phyloP scores from a whole-genome alignment of 192 early-diverging fungal genomes.

The Coemansia reversa region DNA sequence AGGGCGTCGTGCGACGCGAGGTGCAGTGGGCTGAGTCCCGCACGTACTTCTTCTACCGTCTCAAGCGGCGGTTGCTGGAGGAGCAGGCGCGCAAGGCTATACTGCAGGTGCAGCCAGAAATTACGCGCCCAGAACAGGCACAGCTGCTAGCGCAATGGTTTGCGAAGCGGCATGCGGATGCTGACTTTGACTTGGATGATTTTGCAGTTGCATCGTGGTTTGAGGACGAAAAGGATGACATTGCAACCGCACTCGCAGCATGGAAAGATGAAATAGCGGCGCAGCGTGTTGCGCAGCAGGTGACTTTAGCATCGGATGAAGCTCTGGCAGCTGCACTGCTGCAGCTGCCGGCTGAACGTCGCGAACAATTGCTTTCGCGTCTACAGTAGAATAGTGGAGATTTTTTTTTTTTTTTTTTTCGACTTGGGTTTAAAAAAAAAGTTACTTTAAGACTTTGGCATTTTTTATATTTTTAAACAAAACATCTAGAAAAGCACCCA shows the following conservation, averaged over 20 bases:
- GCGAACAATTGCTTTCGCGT: slow-evolving; percentile 38
- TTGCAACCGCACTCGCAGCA: slow-evolving; percentile 1
- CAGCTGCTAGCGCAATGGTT: slow-evolving; percentile 67
- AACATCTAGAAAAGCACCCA: too few relatives aligned
- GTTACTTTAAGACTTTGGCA: too few relatives aligned
- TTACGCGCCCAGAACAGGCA: slow-evolving; percentile 56
- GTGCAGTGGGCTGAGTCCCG: slow-evolving; percentile 81
- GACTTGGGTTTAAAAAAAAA: too few relatives aligned
- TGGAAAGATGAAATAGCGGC: slow-evolving; percentile 17
- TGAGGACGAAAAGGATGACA: slow-evolving; percentile 27
- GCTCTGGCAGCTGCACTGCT: slow-evolving; percentile 39
- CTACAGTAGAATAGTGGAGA: slow-evolving; percentile 10
- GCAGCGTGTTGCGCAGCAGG: slow-evolving; percentile 8
- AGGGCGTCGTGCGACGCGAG: slow-evolving; percentile 79
- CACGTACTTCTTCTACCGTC: slow-evolving; percentile 90
- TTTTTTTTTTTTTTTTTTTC: slow-evolving; percentile 4
- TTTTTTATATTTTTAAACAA: too few relatives aligned
- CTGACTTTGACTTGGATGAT: slow-evolving; percentile 61
- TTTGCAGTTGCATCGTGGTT: slow-evolving; percentile 61
- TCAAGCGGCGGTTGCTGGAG: slow-evolving; percentile 79
- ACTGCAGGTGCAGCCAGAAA: slow-evolving; percentile 16
- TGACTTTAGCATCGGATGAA: slow-evolving; percentile 27
- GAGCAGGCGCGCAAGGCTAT: slow-evolving; percentile 69
- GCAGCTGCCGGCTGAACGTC: slow-evolving; percentile 35
- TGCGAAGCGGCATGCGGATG: slow-evolving; percentile 13